Base-by-base conservation (phyloP, 2,329 filamentous ascomycete species). In the Sporothrix pseudoabietina region DNA sequence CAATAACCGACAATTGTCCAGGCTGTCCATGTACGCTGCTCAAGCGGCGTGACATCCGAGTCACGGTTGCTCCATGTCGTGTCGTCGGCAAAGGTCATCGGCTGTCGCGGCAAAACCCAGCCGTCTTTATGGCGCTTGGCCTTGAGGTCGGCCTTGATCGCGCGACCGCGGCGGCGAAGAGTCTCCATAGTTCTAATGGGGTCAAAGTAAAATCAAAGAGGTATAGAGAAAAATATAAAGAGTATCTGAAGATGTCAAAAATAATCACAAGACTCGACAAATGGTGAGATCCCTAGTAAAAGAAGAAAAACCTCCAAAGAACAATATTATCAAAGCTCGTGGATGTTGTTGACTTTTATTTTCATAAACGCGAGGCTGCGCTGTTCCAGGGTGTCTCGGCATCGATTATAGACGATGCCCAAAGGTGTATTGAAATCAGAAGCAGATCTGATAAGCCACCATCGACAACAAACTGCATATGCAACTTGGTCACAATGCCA, bases 21-120 rank as follows among this genome's bases (percentile, higher is more conserved):
- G 1, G 79, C 79, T 1, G 81, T 81, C 84, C 84, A 86, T 0
- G 82, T 85, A 19, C 83, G 79, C 41, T 82, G 80, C 52, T 85
- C 82, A 12, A 82, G 65, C 19, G 84, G 84, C 14, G 83, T 84
- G 0, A 83, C 82, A 76, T 85, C 83, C 72, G 79, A 79, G 75
- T 86, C 84, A 55, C 82, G 80, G 73, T 85, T 85, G 16, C 82
- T 82, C 82, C 83, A 80, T 8, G 77, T 76, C 22, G 77, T 80
- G 30, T 80, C 79, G 72, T 83, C 82, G n/a, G 80, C 81, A 74
- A 84, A 83, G 0, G 81, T 80, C 7, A 80, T 78, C 19, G 77
- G 78, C 75, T 83, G 77, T 68, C 81, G 81, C 32, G 82, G 82
- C 6, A 84, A 76, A 19, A 83, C 76, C 82, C 82, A 84, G 77